phyloP scores from a whole-genome alignment of 1,139 yeast genomes.

The Candida buenavistaensis region DNA sequence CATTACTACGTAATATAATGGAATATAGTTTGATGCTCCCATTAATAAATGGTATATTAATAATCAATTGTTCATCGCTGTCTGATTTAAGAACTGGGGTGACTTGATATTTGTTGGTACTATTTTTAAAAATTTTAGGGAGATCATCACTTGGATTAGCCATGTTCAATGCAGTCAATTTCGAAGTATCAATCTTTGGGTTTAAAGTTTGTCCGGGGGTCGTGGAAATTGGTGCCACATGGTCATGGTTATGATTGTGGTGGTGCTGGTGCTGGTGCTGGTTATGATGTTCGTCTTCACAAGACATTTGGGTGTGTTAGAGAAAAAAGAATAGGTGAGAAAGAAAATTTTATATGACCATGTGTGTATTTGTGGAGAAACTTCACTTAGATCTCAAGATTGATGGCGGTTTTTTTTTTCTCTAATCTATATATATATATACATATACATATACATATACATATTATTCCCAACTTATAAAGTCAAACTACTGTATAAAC shows the following conservation, averaged over 20 bases:
- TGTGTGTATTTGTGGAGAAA: no score
- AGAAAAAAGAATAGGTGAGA: no score
- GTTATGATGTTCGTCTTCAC: slow-evolving; percentile 40
- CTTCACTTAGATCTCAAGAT: no score
- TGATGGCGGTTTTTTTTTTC: no score
- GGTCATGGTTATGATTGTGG: slow-evolving; percentile 26
- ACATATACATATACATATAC: no score
- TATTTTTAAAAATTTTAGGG: slow-evolving; percentile 48
- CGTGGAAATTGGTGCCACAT: slow-evolving; percentile 72
- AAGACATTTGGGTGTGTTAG: slow-evolving; percentile 38
- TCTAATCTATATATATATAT: slow-evolving; percentile 3
- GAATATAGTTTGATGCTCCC: slow-evolving; percentile 76
- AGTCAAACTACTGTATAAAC: slow-evolving; percentile 38
- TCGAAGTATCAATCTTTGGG: slow-evolving; percentile 58
- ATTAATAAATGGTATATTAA: slow-evolving; percentile 72
- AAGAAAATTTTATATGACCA: no score
- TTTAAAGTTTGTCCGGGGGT: slow-evolving; percentile 67
- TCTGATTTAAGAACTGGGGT: slow-evolving; percentile 65
- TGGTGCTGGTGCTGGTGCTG: slow-evolving; percentile 23
- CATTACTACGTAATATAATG: slow-evolving; percentile 65
- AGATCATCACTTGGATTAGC: slow-evolving; percentile 52
- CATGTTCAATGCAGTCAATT: slow-evolving; percentile 66
- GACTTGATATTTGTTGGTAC: slow-evolving; percentile 41
- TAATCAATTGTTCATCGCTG: slow-evolving; percentile 76
- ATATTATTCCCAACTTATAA: slow-evolving; percentile 20